These are phyloP conservation scores for Aphanomyces cochlioides DNA, from an alignment of 352 stramenopile genomes.

Conservation along the genomic window DNA sequence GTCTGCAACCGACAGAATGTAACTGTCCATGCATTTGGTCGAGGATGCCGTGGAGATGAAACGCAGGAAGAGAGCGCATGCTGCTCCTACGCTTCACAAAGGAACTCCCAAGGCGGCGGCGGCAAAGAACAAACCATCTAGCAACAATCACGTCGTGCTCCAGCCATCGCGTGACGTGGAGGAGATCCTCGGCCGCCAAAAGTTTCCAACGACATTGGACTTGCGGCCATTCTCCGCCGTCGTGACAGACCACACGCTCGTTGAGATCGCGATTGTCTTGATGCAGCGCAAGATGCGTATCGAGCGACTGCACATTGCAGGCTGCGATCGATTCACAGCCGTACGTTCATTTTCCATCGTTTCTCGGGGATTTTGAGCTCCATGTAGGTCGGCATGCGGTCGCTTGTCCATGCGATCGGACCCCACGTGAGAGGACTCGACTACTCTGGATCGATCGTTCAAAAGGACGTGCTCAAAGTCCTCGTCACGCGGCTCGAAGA, in stretches of 20 bases:
- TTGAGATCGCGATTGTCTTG: not conserved
- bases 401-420: constrained; percentile 61
- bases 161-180: not conserved
- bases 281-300: not conserved
- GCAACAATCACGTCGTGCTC: not conserved
- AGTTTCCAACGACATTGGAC: not conserved
- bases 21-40: too few species aligned
- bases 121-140: not conserved
- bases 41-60: too few species aligned
- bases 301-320: not conserved
- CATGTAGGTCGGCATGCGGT: constrained; percentile 57
- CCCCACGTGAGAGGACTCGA: constrained; percentile 46
- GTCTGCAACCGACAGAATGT: too few species aligned
- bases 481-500: constrained; percentile 58
- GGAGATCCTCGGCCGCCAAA: constrained; percentile 1
- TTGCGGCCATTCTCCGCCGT: not conserved
- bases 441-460: constrained; percentile 47
- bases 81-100: too few species aligned
- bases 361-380: not conserved
- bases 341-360: not conserved
- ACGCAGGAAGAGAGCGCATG: too few species aligned
- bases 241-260: constrained; percentile 4
- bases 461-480: constrained; percentile 62
- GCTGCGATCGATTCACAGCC: not conserved
- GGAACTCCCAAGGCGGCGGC: too few species aligned